These are phyloP conservation scores for Fusarium albosuccineum DNA, from an alignment of 2,329 filamentous ascomycete species.

Conservation along the genomic window DNA sequence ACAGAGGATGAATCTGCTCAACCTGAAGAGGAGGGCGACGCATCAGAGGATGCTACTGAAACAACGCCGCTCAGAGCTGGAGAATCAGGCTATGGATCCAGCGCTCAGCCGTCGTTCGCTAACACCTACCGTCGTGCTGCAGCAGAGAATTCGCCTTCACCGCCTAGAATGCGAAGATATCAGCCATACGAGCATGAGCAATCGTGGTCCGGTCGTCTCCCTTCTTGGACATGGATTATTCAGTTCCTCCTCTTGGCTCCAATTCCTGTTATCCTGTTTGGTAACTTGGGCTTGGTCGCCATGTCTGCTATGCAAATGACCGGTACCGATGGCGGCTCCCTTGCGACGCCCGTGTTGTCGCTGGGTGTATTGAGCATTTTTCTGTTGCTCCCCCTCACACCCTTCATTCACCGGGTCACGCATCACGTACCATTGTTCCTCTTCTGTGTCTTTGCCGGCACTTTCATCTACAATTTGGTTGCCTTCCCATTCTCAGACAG, in stretches of 20 bases:
- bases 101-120: conserved; percentile 64
- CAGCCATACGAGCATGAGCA: conserved; percentile 79
- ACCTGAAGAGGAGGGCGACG: conserved; percentile 29
- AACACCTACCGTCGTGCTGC: conserved; percentile 67
- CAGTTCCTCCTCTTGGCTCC: conserved; percentile 87
- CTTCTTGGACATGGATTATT: conserved; percentile 87
- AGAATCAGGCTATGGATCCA: conserved; percentile 52
- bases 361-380: conserved; percentile 77
- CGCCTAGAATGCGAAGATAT: conserved; percentile 42
- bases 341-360: conserved; percentile 78
- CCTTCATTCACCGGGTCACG: conserved; percentile 88
- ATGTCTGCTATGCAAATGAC: conserved; percentile 83
- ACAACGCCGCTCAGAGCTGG: conserved; percentile 65
- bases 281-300: conserved; percentile 80
- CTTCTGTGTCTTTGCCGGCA: conserved; percentile 78
- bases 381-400: conserved; percentile 80
- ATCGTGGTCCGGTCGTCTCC: conserved; percentile 83
- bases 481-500: conserved; percentile 89
- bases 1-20: conserved; percentile 42
- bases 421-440: conserved; percentile 85
- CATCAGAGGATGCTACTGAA: conserved; percentile 60
- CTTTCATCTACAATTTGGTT: conserved; percentile 85
- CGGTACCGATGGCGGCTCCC: conserved; percentile 82
- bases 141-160: conserved; percentile 44
- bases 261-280: conserved; percentile 80